Conservation (phyloP, 371 early-diverging fungal genomes). For the Sporodiniella umbellata region DNA sequence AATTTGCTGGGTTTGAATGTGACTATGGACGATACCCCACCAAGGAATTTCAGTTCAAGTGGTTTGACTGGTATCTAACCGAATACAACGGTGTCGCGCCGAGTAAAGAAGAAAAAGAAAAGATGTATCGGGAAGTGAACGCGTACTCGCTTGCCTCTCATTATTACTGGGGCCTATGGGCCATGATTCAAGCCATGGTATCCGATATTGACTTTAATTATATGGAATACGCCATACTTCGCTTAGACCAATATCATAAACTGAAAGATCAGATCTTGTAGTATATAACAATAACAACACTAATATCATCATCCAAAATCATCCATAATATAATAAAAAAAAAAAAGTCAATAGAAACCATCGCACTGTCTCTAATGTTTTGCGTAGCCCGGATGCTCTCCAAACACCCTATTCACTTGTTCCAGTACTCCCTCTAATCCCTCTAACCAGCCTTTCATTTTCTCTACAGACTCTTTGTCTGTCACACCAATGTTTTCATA, state of each 20-base stretch:
- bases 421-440: slow-evolving; percentile 68
- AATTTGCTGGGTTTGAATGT: slow-evolving; percentile 93
- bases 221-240: slow-evolving; percentile 80
- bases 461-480: slow-evolving; percentile 45
- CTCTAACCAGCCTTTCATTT: slow-evolving; percentile 67
- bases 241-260: slow-evolving; percentile 76
- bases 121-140: slow-evolving; percentile 72
- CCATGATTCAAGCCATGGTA: slow-evolving; percentile 80
- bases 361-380: no score
- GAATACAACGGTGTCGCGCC: slow-evolving; percentile 31
- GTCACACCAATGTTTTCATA: slow-evolving; percentile 80
- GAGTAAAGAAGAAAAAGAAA: slow-evolving; percentile 52
- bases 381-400: slow-evolving; percentile 33
- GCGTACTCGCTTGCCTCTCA: slow-evolving; percentile 87
- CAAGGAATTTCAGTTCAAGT: slow-evolving; percentile 64
- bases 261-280: slow-evolving; percentile 37
- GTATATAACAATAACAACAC: background rate
- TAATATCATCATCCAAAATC: no score
- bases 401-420: slow-evolving; percentile 22
- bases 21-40: slow-evolving; percentile 83
- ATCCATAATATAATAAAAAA: no score
- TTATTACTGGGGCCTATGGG: slow-evolving; percentile 94
- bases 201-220: slow-evolving; percentile 95
- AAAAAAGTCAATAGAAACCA: no score
- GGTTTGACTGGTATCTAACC: slow-evolving; percentile 66